phyloP scores from a whole-genome alignment of 2,329 filamentous ascomycete genomes.

The Ceratocystis variospora region DNA sequence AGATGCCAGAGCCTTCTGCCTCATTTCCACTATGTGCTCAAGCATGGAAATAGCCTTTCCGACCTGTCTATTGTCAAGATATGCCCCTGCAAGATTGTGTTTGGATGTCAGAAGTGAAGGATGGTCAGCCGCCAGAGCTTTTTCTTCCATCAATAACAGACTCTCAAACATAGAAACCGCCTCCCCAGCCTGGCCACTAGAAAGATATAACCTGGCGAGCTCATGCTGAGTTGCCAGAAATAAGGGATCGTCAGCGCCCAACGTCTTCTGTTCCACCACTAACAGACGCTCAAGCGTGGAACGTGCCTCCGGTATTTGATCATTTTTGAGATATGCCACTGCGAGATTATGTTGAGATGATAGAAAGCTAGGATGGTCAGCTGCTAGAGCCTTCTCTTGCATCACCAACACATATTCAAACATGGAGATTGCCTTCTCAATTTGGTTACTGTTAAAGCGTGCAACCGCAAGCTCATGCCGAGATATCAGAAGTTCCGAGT shows the following conservation, averaged over 20 bases:
- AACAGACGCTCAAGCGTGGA: background rate
- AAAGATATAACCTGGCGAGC: background rate
- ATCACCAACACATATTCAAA: background rate
- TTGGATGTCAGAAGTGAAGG: too few relatives aligned
- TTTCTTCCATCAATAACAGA: too few relatives aligned
- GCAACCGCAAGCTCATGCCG: background rate
- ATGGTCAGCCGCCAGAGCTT: too few relatives aligned
- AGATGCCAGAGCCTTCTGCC: background rate
- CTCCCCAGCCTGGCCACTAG: background rate
- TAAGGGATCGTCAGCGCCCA: background rate
- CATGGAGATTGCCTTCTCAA: background rate
- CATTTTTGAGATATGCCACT: background rate
- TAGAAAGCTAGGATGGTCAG: background rate
- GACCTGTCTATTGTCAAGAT: background rate
- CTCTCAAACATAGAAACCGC: too few relatives aligned
- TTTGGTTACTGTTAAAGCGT: background rate
- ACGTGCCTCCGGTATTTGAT: background rate
- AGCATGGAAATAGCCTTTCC: background rate
- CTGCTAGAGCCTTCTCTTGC: background rate
- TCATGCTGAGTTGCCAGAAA: background rate
- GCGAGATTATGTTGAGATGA: background rate
- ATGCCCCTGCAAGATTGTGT: too few relatives aligned
- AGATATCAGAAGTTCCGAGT: background rate
- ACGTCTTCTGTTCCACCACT: background rate
- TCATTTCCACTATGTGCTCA: background rate